Base-by-base conservation (phyloP, 305 asterid species). In the Fraxinus paxiana region DNA sequence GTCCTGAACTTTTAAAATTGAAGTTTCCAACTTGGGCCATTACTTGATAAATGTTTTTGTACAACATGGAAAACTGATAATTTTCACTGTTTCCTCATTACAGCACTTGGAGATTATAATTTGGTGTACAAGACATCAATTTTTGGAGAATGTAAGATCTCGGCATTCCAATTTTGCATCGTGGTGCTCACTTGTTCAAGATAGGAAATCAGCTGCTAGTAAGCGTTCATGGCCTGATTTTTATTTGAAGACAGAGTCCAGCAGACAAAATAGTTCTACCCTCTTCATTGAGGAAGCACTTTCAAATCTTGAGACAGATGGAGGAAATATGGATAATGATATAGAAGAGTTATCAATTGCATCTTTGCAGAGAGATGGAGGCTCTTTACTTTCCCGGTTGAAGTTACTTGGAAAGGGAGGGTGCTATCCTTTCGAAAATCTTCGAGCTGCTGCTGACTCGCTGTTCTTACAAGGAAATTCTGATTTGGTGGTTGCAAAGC, bases 241-340 rank as follows among this genome's bases (percentile, higher is more conserved):
- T 59, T 82, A 77, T 73, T 72, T 43, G 78, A 83, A 85, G 78
- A 81, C 84, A 77, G 93, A 87, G 65, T 86, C 87, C 75, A 75
- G 76, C 79, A 83, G 83, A 71, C 89, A 78, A 75, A 85, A 81
- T 81, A 73, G 69, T 69, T 84, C 94, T 79, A 85, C 90, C 82
- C 98, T 96, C 82, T 96, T 96, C 86, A 86, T 96, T 81, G 97
- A 90, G 90, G 98, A 96, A 77, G 99, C 99, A 80, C 94, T 96
- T 76, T 84, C 89, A 41, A 90, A 92, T 88, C 91, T 96, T 83
- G 98, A 94, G 78, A 80, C 85, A 4, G 95, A 91, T 79, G 90
- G 81, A 82, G 93, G 71, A 82, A 75, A 83, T 87, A 22, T 79
- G 81, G 90, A 85, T 51, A 85, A 84, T 78, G 84, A 85, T 77